Conservation (phyloP, 805 yeast species). For the Nakazawaea ishiwadae region DNA sequence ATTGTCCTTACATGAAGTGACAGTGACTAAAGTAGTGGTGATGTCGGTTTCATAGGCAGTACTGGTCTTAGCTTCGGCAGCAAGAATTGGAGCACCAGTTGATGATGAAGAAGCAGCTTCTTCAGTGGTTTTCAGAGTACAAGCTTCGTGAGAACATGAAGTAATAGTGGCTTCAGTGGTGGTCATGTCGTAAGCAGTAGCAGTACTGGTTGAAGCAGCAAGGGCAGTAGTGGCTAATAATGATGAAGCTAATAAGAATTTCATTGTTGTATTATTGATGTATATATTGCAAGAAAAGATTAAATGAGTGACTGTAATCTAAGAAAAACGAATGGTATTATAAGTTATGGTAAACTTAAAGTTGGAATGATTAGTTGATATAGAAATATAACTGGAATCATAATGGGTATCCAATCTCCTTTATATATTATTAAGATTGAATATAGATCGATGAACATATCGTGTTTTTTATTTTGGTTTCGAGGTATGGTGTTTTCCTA, state of each 20-base stretch:
- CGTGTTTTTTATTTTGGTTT: too few species aligned
- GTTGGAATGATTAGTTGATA: too few species aligned
- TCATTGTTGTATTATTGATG: slow-evolving; percentile 6
- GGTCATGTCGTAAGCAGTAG: neutral
- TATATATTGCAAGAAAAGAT: neutral
- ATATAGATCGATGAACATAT: too few species aligned
- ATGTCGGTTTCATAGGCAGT: slow-evolving; percentile 16
- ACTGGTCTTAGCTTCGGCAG: slow-evolving; percentile 13
- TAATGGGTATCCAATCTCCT: too few species aligned
- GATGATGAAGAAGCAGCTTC: slow-evolving; percentile 13
- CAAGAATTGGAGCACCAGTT: slow-evolving; percentile 15
- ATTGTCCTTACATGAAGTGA: slow-evolving; percentile 18
- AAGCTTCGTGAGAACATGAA: slow-evolving; percentile 27
- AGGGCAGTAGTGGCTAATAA: slow-evolving; percentile 10
- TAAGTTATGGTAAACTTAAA: too few species aligned
- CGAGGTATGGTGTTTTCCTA: too few species aligned
- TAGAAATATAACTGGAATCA: too few species aligned
- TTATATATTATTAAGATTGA: too few species aligned
- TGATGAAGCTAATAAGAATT: slow-evolving; percentile 12
- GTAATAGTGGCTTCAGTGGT: slow-evolving; percentile 22
- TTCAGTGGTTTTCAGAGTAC: slow-evolving; percentile 32
- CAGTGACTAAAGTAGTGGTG: slow-evolving; percentile 20
- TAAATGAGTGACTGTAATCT: too few species aligned
- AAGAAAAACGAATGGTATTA: too few species aligned
- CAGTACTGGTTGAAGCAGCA: slow-evolving; percentile 11